These are phyloP conservation scores for Neoboletus subvelutipes DNA, from an alignment of 768 basidiomycete species.

Conservation along the genomic window DNA sequence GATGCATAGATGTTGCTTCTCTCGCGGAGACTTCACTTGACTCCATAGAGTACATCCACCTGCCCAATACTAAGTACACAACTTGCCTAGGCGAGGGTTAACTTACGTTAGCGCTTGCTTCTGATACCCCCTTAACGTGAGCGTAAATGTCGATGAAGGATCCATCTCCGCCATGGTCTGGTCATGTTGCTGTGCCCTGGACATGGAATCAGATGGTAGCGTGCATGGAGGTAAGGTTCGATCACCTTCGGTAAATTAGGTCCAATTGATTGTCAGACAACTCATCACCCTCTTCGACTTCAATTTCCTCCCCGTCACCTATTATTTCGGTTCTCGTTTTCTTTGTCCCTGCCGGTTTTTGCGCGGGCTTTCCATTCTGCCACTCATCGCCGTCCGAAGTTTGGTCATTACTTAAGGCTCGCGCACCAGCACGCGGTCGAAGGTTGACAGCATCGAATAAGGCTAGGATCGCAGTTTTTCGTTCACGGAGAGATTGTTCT, in stretches of 20 bases:
- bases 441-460: conserved; percentile 75
- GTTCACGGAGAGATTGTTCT: conserved; percentile 75
- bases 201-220: conserved; percentile 7
- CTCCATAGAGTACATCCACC: conserved; percentile 93
- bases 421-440: conserved; percentile 55
- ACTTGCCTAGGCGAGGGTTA: neutral
- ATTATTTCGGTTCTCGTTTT: conserved; percentile 62
- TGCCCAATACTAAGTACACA: conserved; percentile 27
- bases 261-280: conserved; percentile 78
- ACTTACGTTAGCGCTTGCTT: conserved; percentile 84
- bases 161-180: conserved; percentile 76
- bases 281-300: conserved; percentile 82
- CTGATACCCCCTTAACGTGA: conserved; percentile 83
- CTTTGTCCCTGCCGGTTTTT: conserved; percentile 38
- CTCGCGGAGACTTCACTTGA: conserved; percentile 68
- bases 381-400: conserved; percentile 32
- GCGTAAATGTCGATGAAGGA: conserved; percentile 70
- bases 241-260: conserved; percentile 81
- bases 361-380: conserved; percentile 42
- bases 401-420: conserved; percentile 29
- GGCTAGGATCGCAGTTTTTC: conserved; percentile 70
- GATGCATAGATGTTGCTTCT: conserved; percentile 77
- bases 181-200: conserved; percentile 84
- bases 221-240: neutral
- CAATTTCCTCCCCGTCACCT: conserved; percentile 78